Evolutionary conservation across 2,329 filamentous ascomycete species (phyloP), one percentile per base, ranked within the genome.

Genomic region (Ceratocystis eucalypticola): DNA sequence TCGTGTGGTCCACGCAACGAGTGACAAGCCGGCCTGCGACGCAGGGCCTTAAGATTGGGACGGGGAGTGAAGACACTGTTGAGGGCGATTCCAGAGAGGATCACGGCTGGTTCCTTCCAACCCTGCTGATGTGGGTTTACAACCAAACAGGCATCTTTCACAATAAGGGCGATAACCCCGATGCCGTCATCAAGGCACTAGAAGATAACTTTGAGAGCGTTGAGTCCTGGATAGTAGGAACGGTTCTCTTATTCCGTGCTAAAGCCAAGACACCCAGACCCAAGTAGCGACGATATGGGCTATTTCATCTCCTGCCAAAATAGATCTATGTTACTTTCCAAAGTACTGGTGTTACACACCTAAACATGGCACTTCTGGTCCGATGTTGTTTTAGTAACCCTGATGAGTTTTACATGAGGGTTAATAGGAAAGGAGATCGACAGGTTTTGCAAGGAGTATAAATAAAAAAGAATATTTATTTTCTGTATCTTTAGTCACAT

Each of bases 141-240:
- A 77, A 79, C 68, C 66, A 69, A 33, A 68, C 71, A 7, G 72
- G 74, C 1, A 65, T 77, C 0, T 77, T 80, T 69, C 71, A 73
- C 55, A 79, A 79, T 69, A 74, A 71, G 70, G 71, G 73, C 0
- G 78, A 79, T 65, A 72, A 65, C 3, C 66, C 68, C 41, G 74
- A 74, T 64, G 73, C 71, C 2, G 71, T 78, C 33, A 73, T 74
- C 61, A 67, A 69, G 17, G 75, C 71, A 10, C 70, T 79, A 33
- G 68, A 72, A 65, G 69, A 71, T 48, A 71, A 73, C 50, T 79
- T 79, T 65, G 73, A 73, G 20, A 71, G 74, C 33, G 76, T 79
- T 1, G 74, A 78, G 67, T 74, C 73, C 0, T 73, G 73, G 70
- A 66, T 77, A 17, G 72, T 77, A 12, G 77, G 77, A 0, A 73